phyloP scores from a whole-genome alignment of 768 basidiomycete species.

The Mycena kentingensis region DNA sequence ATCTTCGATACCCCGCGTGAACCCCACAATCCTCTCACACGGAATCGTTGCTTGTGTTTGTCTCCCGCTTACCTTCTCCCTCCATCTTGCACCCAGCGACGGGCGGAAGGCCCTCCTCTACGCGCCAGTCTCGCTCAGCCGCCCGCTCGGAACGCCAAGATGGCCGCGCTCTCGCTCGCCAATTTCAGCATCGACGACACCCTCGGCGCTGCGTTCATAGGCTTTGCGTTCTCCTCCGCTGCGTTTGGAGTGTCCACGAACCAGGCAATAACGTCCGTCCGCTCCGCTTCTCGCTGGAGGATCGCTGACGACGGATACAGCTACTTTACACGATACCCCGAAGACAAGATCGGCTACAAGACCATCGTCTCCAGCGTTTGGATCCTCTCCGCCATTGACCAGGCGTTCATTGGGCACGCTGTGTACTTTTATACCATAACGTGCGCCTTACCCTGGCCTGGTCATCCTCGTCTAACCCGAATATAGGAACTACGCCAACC shows the following conservation, averaged over 20 bases:
- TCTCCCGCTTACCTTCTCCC: no score
- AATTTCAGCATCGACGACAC: slow-evolving; percentile 38
- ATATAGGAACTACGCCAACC: slow-evolving; percentile 40
- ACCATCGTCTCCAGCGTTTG: slow-evolving; percentile 27
- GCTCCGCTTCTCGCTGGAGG: background rate
- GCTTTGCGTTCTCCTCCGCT: slow-evolving; percentile 40
- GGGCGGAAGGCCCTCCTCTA: no score
- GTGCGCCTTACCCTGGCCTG: slow-evolving; percentile 30
- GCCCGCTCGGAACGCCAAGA: no score
- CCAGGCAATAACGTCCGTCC: slow-evolving; percentile 31
- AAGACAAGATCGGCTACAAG: slow-evolving; percentile 31
- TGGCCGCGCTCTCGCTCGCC: no score
- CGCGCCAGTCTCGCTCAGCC: no score
- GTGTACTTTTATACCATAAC: slow-evolving; percentile 57
- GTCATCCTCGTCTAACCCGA: background rate
- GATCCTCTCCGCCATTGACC: slow-evolving; percentile 49
- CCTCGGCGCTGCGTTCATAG: slow-evolving; percentile 42
- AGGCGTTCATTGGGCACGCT: slow-evolving; percentile 52
- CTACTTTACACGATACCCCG: slow-evolving; percentile 41
- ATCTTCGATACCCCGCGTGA: no score
- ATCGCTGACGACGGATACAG: background rate
- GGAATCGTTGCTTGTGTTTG: no score
- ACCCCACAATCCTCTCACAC: no score
- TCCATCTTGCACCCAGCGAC: no score
- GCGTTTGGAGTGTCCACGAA: slow-evolving; percentile 43